Evolutionary conservation across 495 filamentous ascomycete genomes (phyloP).

Genomic region (Penicillium argentinense): DNA sequence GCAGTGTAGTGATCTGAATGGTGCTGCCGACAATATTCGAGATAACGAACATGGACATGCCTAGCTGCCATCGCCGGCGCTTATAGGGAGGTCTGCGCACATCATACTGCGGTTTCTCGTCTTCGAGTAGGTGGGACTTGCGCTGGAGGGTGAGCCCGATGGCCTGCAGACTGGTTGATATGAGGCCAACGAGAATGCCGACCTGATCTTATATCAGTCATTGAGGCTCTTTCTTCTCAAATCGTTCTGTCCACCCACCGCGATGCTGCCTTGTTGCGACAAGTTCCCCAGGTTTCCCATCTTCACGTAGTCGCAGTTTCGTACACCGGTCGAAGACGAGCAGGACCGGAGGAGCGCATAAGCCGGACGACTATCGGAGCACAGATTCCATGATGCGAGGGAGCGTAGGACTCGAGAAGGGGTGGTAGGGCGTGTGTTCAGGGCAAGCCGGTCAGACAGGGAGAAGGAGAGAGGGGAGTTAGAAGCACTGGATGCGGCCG

Average conservation of each 20-base stretch:
- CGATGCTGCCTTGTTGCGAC: slow-evolving; percentile 83
- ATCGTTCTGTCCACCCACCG: slow-evolving; percentile 52
- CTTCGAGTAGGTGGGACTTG: slow-evolving; percentile 97
- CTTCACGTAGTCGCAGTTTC: slow-evolving; percentile 21
- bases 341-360: slow-evolving; percentile 18
- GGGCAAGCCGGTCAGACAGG: slow-evolving; percentile 9
- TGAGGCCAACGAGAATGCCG: slow-evolving; percentile 86
- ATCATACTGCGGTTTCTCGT: slow-evolving; percentile 82
- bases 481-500: slow-evolving; percentile 23
- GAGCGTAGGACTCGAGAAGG: not conserved
- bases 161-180: slow-evolving; percentile 92
- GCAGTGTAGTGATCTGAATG: slow-evolving; percentile 96
- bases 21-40: slow-evolving; percentile 93
- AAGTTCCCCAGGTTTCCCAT: slow-evolving; percentile 81
- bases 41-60: slow-evolving; percentile 95
- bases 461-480: slow-evolving; percentile 9
- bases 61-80: slow-evolving; percentile 92
- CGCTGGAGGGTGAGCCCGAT: slow-evolving; percentile 96
- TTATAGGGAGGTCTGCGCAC: slow-evolving; percentile 82
- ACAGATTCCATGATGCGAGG: slow-evolving; percentile 26
- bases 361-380: slow-evolving; percentile 19
- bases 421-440: slow-evolving; percentile 4
- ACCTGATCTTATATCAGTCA: too few relatives aligned
- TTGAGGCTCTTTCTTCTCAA: not conserved
- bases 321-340: slow-evolving; percentile 31